phyloP scores from a whole-genome alignment of 2,329 filamentous ascomycete genomes.

The Massarina eburnea region DNA sequence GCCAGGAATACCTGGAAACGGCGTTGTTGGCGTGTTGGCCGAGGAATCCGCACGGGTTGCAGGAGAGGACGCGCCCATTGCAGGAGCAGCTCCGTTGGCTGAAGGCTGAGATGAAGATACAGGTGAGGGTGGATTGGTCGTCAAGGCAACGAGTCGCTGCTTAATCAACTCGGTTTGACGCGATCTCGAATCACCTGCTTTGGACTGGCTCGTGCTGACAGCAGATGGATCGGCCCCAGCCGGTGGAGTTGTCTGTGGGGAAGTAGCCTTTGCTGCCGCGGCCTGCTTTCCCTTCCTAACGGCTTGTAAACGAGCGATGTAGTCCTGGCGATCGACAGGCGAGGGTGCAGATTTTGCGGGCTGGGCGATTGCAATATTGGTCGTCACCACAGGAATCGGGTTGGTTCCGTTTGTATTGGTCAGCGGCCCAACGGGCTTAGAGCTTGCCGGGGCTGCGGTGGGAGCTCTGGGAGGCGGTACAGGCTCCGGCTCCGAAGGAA shows the following conservation, averaged over 20 bases:
- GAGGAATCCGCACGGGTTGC: conserved; percentile 5
- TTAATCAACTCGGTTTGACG: conserved; percentile 76
- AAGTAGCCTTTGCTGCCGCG: conserved; percentile 19
- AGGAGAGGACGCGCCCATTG: not conserved
- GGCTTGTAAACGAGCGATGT: conserved; percentile 75
- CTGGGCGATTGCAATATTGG: conserved; percentile 18
- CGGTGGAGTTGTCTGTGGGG: conserved; percentile 22
- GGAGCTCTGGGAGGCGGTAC: conserved; percentile 24
- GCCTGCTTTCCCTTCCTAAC: conserved; percentile 63
- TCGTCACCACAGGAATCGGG: conserved; percentile 21
- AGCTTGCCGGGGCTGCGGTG: not conserved
- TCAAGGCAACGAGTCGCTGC: conserved; percentile 72
- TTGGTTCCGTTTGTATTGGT: conserved; percentile 12
- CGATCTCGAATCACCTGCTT: conserved; percentile 51
- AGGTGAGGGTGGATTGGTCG: conserved; percentile 15
- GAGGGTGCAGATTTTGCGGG: conserved; percentile 37
- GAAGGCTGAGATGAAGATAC: not conserved
- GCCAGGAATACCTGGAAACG: conserved; percentile 52
- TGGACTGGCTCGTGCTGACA: conserved; percentile 17
- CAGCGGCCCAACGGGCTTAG: conserved; percentile 5
- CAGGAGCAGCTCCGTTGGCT: not conserved
- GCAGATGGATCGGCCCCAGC: conserved; percentile 11
- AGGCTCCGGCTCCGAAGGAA: conserved; percentile 30
- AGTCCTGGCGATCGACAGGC: conserved; percentile 69
- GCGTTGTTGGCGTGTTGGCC: conserved; percentile 8